These are phyloP conservation scores for Reticulascus tulasneorum DNA, from an alignment of 2,329 filamentous ascomycete species.

Conservation along the genomic window DNA sequence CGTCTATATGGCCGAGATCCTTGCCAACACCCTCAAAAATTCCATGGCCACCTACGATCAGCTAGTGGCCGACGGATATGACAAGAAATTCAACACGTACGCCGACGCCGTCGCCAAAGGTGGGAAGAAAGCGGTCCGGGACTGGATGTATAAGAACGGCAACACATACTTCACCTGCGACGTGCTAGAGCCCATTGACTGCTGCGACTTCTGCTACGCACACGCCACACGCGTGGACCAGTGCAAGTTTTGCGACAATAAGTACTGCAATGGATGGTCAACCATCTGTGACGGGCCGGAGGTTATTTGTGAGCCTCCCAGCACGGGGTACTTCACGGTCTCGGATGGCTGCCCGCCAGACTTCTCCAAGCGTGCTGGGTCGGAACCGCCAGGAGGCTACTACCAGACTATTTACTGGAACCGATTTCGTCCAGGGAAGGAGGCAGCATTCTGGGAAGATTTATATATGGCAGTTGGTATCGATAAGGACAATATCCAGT, in stretches of 20 bases:
- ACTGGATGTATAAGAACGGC: constrained; percentile 9
- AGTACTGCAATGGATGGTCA: too few relatives aligned
- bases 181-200: constrained; percentile 1
- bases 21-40: constrained; percentile 1
- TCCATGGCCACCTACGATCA: constrained; percentile 9
- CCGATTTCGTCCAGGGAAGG: too few relatives aligned
- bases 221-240: too few relatives aligned
- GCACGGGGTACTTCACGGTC: too few relatives aligned
- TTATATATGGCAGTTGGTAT: constrained; percentile 1
- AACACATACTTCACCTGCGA: constrained; percentile 14
- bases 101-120: constrained; percentile 5
- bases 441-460: neutral
- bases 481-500: neutral
- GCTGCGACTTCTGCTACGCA: constrained; percentile 5
- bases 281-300: too few relatives aligned
- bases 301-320: too few relatives aligned
- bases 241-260: too few relatives aligned
- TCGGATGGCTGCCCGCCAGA: too few relatives aligned
- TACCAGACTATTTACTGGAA: too few relatives aligned
- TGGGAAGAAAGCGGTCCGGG: constrained; percentile 4
- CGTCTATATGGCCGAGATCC: constrained; percentile 5
- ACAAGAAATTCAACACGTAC: constrained; percentile 11
- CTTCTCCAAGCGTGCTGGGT: too few relatives aligned
- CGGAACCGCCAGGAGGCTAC: too few relatives aligned
- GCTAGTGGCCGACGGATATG: constrained; percentile 12